Evolutionary conservation across 2,329 filamentous ascomycete species (phyloP).

Genomic region (Fusarium algeriense): DNA sequence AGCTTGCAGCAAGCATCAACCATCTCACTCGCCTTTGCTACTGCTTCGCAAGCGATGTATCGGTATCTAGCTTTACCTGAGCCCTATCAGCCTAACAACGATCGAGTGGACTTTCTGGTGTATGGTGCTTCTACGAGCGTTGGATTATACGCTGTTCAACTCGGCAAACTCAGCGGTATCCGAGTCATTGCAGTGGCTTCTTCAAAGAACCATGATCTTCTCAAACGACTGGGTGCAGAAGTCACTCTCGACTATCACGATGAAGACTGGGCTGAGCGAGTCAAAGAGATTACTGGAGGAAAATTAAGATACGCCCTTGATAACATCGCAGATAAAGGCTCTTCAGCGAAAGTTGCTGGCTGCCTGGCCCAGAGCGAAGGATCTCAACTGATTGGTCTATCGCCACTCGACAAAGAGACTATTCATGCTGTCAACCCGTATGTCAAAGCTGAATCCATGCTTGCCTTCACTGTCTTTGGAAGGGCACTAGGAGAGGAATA

Average conservation of each 20-base stretch:
- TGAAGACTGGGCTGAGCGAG: background rate
- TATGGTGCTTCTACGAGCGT: slow-evolving; percentile 22
- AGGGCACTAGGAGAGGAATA: background rate
- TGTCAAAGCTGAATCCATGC: background rate
- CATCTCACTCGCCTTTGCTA: slow-evolving; percentile 15
- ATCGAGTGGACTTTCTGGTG: background rate
- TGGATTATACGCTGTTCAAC: slow-evolving; percentile 12
- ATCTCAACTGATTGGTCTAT: background rate
- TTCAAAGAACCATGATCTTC: background rate
- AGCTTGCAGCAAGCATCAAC: slow-evolving; percentile 11
- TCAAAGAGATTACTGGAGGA: background rate
- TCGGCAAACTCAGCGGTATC: slow-evolving; percentile 1
- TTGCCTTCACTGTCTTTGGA: slow-evolving; percentile 19
- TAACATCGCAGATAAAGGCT: background rate
- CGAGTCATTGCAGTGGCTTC: slow-evolving; percentile 16
- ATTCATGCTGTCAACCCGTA: background rate
- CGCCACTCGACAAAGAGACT: background rate
- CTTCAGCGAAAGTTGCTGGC: background rate
- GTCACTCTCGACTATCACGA: slow-evolving; percentile 4
- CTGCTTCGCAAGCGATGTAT: slow-evolving; percentile 10
- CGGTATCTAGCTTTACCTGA: background rate
- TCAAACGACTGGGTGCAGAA: background rate
- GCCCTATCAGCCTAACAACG: fast-evolving
- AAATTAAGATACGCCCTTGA: slow-evolving; percentile 7
- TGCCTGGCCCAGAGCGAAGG: background rate